phyloP scores from a whole-genome alignment of 306 rosid species.

The Castanospermum australe region DNA sequence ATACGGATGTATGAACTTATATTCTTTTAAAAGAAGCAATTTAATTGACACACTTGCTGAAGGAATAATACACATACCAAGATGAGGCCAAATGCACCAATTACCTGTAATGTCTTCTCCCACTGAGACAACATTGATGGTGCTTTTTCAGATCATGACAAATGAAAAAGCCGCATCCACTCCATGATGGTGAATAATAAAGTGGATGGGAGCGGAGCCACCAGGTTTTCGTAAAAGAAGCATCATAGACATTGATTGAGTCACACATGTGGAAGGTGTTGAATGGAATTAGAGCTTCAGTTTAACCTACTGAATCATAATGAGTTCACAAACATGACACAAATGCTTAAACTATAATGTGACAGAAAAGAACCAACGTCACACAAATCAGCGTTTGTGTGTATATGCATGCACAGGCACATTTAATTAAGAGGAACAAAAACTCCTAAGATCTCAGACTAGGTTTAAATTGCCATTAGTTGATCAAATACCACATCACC shows the following conservation, averaged over 20 bases:
- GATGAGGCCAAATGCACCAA: slow-evolving; percentile 68
- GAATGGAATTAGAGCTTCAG: background rate
- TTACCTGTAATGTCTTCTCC: slow-evolving; percentile 85
- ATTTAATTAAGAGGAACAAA: too few species aligned
- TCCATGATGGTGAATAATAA: slow-evolving; percentile 7
- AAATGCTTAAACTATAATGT: background rate
- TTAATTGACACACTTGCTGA: slow-evolving; percentile 14
- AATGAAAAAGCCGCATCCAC: background rate
- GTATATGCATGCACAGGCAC: slow-evolving; percentile 12
- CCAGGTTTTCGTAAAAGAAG: background rate
- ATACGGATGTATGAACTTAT: slow-evolving; percentile 6
- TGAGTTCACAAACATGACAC: slow-evolving; percentile 12
- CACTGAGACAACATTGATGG: slow-evolving; percentile 50
- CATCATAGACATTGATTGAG: background rate
- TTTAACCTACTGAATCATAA: slow-evolving; percentile 17
- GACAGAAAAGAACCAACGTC: background rate
- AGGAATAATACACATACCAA: slow-evolving; percentile 57
- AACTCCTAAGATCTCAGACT: too few species aligned
- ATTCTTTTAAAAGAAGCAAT: slow-evolving; percentile 7
- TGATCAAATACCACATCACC: too few species aligned
- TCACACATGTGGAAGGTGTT: background rate
- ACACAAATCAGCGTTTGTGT: background rate
- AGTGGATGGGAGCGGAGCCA: slow-evolving; percentile 5
- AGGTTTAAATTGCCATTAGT: too few species aligned
- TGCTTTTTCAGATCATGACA: slow-evolving; percentile 30